Percentiles rank a stretch among this genome's conserved stretches.
These are phyloP conservation scores for Phytomonas sp. DNA, from an alignment of 208 protist species.

Conservation along the genomic window DNA sequence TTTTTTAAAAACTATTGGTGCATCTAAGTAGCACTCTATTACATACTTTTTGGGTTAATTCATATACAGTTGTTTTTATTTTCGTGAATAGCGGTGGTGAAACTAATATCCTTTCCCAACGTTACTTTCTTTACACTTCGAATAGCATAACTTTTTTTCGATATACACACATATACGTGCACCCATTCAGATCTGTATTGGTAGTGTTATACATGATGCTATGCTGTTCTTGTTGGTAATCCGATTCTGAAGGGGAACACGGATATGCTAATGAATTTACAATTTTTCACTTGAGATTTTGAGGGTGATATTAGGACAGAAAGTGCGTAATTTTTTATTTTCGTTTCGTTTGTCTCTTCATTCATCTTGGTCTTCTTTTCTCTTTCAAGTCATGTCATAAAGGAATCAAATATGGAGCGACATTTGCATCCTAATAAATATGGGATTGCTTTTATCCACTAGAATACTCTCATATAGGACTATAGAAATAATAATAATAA, in stretches of 20 bases:
- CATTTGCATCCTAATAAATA: too few relatives aligned
- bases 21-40: constrained; percentile 1
- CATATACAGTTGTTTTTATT: background rate
- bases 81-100: background rate
- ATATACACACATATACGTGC: background rate
- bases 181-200: background rate
- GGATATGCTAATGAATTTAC: background rate
- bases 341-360: background rate
- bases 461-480: too few relatives aligned
- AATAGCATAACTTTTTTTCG: background rate
- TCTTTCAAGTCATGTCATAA: too few relatives aligned
- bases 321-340: background rate
- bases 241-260: background rate
- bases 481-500: too few relatives aligned
- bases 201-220: background rate
- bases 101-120: background rate
- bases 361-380: too few relatives aligned
- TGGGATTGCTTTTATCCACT: too few relatives aligned
- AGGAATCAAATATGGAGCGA: too few relatives aligned
- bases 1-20: background rate
- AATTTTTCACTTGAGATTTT: constrained; percentile 1
- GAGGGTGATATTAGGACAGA: background rate
- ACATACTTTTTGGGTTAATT: background rate
- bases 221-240: background rate
- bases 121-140: background rate